Evolutionary conservation across 768 basidiomycete genomes (phyloP), one percentile per base, ranked within the genome.

Genomic region (Cyclocybe cylindracea): DNA sequence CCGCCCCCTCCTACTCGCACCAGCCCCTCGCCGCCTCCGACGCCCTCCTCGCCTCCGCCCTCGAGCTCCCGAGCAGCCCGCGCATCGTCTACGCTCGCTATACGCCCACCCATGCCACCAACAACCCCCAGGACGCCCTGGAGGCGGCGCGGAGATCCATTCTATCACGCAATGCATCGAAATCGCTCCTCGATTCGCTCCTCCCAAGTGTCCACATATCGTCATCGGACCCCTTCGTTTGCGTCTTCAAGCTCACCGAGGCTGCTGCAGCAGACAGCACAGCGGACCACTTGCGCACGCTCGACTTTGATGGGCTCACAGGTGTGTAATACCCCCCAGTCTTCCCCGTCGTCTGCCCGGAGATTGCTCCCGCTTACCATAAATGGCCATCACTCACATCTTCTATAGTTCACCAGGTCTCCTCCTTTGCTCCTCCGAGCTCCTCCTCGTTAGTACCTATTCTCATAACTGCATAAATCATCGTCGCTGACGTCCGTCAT

Each of bases 111-210:
- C 29, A 63, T 58, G 39, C 58, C 57, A 11, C 46, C 43, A 36
- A 53, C 40, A 16, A 68, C 54, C 38, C 62, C 50, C 61, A 72
- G 39, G 78, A 82, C 44, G 58, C 66, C 41, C 65, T 89, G 51
- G 87, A 90, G 60, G 55, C 68, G 11, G 86, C 82, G 3, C 77
- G 88, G 53, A 75, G 79, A 51, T 64, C 66, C 5, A 58, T 87
- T 2, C 45, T 84, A 7, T 61, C 68, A 14, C 70, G 68, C 42
- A 75, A 78, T 53, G 50, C 45, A 36, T 39, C 70, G 10, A 58
- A 67, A 16, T 29, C 73, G 3, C 65, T 88, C 44, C 56, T 77
- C 6, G 75, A 80, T 5, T 79, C 82, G 8, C 62, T 85, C 24
- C 64, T 89, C 18, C 70, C 80, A 39, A 75, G 76, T 53, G 77